Percentiles rank a stretch among this genome's conserved stretches.
These are phyloP conservation scores for Diutina rugosa DNA, from an alignment of 1,139 yeast genomes.

Conservation along the genomic window DNA sequence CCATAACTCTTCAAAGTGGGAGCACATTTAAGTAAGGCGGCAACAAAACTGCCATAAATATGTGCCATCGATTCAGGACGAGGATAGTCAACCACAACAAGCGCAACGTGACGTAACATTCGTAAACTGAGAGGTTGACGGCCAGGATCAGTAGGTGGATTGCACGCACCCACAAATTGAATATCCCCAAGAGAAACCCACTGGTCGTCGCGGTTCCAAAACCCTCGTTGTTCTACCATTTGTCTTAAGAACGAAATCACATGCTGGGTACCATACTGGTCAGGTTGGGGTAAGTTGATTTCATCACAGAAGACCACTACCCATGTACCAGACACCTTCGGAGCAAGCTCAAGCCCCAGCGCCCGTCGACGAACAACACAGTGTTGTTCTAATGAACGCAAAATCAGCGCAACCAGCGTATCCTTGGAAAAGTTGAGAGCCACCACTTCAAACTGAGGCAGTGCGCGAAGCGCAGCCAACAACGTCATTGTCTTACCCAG, in stretches of 20 bases:
- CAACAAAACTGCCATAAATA: slow-evolving; percentile 51
- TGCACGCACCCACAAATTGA: slow-evolving; percentile 91
- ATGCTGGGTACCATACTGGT: slow-evolving; percentile 64
- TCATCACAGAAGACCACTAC: slow-evolving; percentile 88
- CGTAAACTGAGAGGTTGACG: slow-evolving; percentile 48
- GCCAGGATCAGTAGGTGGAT: slow-evolving; percentile 78
- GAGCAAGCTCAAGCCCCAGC: slow-evolving; percentile 39
- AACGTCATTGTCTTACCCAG: slow-evolving; percentile 94
- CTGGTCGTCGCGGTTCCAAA: slow-evolving; percentile 53
- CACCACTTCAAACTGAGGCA: slow-evolving; percentile 46
- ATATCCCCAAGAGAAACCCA: slow-evolving; percentile 63
- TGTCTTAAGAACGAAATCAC: slow-evolving; percentile 71
- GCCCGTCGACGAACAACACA: slow-evolving; percentile 45
- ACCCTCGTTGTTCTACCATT: slow-evolving; percentile 61
- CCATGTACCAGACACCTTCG: slow-evolving; percentile 55
- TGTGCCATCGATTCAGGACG: slow-evolving; percentile 46
- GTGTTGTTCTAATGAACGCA: slow-evolving; percentile 59
- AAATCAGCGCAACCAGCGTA: slow-evolving; percentile 49
- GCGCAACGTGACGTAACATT: slow-evolving; percentile 54
- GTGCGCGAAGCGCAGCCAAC: slow-evolving; percentile 50
- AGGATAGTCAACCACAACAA: slow-evolving; percentile 76
- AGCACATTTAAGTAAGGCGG: slow-evolving; percentile 45
- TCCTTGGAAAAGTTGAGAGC: slow-evolving; percentile 79
- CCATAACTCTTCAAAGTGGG: slow-evolving; percentile 52
- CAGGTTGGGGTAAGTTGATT: slow-evolving; percentile 67